Evolutionary conservation across 108 stramenopile species (phyloP), one percentile per base, ranked within the genome.

Genomic region (Pseudonitzschia delicatissima): DNA sequence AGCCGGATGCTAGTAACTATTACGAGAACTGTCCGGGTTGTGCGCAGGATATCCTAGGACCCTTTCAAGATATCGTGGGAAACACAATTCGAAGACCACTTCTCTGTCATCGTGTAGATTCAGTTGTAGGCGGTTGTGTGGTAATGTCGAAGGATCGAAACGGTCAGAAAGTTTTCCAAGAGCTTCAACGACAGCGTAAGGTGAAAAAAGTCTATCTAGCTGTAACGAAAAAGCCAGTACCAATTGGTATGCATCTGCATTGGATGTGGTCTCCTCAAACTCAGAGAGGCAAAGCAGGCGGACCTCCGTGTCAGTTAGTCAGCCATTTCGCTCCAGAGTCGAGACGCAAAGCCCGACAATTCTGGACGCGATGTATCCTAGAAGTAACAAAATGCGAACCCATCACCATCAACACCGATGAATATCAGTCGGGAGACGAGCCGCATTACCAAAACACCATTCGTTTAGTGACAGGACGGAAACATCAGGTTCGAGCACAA

Each of bases 401-500:
- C 44, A 94, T 94, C 26, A 42, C 57, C 28, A 78, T 94, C 2
- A 34, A 73, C 35, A 73, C 66, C 45, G 39, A 66, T 18, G 77
- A 66, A 4, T 93, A 90, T 47, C 81, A 92, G 65, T 84, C 86
- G 8, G 88, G 83, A 32, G 74, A 72, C 40, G 73, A 79, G 47
- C 83, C 70, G 34, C 85, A 93, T 66, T 94, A 87, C 45, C 87
- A 94, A 63, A 80, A 67, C 55, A 94, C 92, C 28, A 86, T 94
- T 65, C 87, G 88, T 1, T 74, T 94, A 6, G 92, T 94, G 40
- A 94, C 92, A 3, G 92, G 92, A 15, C 72, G 92, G 23, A 94
- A 94, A 66, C 92, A 94, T 73, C 92, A 94, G 75, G 90, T 94
- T 8, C 78, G 92, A 45, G 92, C 92, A 1, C 89, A 91, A 66